phyloP scores from a whole-genome alignment of 768 basidiomycete genomes.

The Tulasnella sp. region DNA sequence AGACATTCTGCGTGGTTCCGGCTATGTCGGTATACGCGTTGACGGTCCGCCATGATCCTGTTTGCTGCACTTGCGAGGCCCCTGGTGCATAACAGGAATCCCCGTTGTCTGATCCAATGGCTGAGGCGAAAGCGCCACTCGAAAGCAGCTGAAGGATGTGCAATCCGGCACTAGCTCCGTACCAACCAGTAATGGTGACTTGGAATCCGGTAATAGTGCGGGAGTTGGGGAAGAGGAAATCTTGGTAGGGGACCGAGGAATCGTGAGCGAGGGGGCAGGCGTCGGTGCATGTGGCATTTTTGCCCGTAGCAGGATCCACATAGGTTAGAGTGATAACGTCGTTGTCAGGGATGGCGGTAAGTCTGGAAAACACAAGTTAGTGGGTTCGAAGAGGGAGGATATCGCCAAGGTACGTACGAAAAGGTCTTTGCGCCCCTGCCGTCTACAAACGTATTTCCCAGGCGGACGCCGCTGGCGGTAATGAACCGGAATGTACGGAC shows the following conservation, averaged over 20 bases:
- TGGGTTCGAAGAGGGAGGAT: background rate
- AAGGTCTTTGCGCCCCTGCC: constrained; percentile 85
- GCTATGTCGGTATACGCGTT: constrained; percentile 68
- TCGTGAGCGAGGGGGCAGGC: constrained; percentile 79
- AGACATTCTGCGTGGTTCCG: constrained; percentile 72
- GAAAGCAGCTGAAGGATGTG: constrained; percentile 91
- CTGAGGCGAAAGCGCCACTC: constrained; percentile 84
- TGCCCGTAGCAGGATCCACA: constrained; percentile 67
- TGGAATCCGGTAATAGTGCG: constrained; percentile 83
- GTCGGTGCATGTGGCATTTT: constrained; percentile 71
- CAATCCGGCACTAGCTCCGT: constrained; percentile 72
- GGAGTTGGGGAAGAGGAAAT: constrained; percentile 73
- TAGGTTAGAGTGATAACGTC: constrained; percentile 71
- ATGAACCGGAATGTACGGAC: constrained; percentile 70
- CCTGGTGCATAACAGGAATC: constrained; percentile 74
- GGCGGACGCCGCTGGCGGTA: constrained; percentile 71
- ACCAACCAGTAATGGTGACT: constrained; percentile 72
- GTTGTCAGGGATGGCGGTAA: constrained; percentile 88
- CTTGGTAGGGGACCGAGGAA: constrained; percentile 77
- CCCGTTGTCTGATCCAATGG: constrained; percentile 56
- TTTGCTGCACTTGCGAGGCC: constrained; percentile 62
- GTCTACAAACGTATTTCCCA: constrained; percentile 85
- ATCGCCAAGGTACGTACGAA: constrained; percentile 51
- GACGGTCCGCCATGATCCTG: constrained; percentile 66
- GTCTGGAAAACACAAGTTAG: constrained; percentile 46